Conservation (phyloP, 352 stramenopile genomes). For the Pythium myriotylum region DNA sequence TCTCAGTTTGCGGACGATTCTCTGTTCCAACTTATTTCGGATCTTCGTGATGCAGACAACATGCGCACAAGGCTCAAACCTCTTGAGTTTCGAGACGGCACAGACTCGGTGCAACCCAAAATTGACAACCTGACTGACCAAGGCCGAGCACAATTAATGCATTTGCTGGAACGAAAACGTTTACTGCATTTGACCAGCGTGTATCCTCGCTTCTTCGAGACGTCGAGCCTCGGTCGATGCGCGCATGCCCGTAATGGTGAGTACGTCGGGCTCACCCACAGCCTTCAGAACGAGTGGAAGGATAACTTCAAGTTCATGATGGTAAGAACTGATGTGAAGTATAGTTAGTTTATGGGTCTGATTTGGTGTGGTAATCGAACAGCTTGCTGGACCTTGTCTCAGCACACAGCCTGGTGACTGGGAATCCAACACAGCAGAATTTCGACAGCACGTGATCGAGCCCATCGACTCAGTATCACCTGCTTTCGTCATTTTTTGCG, state of each 20-base stretch:
- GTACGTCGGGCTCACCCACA: slow-evolving; percentile 68
- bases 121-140: slow-evolving; percentile 36
- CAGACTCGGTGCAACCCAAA: slow-evolving; percentile 41
- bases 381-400: slow-evolving; percentile 62
- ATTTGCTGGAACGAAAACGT: slow-evolving; percentile 76
- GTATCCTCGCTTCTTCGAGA: slow-evolving; percentile 74
- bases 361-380: background rate
- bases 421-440: slow-evolving; percentile 39
- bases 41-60: slow-evolving; percentile 47
- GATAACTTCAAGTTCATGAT: slow-evolving; percentile 70
- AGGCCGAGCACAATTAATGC: slow-evolving; percentile 63
- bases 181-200: slow-evolving; percentile 71
- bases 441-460: slow-evolving; percentile 44
- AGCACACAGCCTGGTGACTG: slow-evolving; percentile 26
- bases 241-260: slow-evolving; percentile 51
- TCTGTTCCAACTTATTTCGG: slow-evolving; percentile 50
- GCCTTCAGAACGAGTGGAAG: slow-evolving; percentile 78
- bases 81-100: slow-evolving; percentile 28
- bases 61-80: slow-evolving; percentile 17
- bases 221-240: slow-evolving; percentile 51
- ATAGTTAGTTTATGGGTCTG: too few relatives aligned
- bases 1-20: slow-evolving; percentile 44
- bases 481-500: slow-evolving; percentile 70
- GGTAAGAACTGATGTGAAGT: slow-evolving; percentile 20
- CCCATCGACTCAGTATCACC: slow-evolving; percentile 53